Percentiles rank a stretch among this genome's conserved stretches.
These are phyloP conservation scores for Aspergillus ostianus DNA, from an alignment of 495 filamentous ascomycete genomes.

Conservation along the genomic window DNA sequence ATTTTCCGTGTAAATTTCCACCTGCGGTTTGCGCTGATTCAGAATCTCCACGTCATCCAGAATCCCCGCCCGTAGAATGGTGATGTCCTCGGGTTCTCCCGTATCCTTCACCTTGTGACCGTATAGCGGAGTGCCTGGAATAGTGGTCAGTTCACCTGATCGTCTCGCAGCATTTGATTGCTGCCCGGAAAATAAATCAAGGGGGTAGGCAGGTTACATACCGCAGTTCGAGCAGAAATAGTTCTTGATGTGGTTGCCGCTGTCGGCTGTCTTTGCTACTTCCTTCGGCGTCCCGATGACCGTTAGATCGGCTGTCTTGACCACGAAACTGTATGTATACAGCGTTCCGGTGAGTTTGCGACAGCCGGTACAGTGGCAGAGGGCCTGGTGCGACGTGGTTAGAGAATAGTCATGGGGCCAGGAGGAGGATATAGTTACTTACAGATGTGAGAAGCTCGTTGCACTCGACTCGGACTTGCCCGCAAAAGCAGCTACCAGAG, in stretches of 20 bases:
- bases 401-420: conserved; percentile 3
- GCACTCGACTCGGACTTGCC: conserved; percentile 26
- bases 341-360: conserved; percentile 33
- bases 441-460: conserved; percentile 25
- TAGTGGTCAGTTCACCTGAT: conserved; percentile 11
- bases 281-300: conserved; percentile 33
- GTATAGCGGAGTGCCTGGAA: conserved; percentile 37
- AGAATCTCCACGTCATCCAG: conserved; percentile 28
- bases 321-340: conserved; percentile 27
- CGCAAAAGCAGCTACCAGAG: conserved; percentile 33
- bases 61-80: conserved; percentile 36
- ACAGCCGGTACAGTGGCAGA: conserved; percentile 41
- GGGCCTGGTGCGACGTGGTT: conserved; percentile 21
- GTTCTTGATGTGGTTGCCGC: conserved; percentile 34
- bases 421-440: conserved; percentile 11
- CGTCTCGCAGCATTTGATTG: too few species aligned
- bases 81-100: conserved; percentile 20
- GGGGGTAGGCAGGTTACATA: too few species aligned
- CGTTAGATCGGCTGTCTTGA: conserved; percentile 24
- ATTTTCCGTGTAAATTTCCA: conserved; percentile 28
- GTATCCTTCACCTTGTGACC: conserved; percentile 20
- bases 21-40: conserved; percentile 25
- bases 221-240: conserved; percentile 43
- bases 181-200: too few species aligned
- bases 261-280: conserved; percentile 32